These are phyloP conservation scores for Ganoderma boninense DNA, from an alignment of 1,284 basidiomycete species.

Conservation along the genomic window DNA sequence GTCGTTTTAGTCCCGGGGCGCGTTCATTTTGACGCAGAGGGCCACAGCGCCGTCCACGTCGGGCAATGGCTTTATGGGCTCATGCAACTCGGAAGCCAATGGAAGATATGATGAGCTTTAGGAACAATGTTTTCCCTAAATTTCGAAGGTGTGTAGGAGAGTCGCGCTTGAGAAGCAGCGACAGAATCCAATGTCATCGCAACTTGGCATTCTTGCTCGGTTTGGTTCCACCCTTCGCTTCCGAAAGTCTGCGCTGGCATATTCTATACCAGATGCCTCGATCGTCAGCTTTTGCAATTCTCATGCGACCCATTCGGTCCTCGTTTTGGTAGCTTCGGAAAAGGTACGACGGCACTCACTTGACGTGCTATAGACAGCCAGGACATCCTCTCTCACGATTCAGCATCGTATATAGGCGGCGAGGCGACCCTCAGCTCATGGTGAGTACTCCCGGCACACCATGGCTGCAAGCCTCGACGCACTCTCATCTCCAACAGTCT, in stretches of 20 bases:
- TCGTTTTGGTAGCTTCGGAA: neutral
- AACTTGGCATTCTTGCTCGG: no score
- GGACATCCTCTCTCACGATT: neutral
- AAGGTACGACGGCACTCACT: neutral
- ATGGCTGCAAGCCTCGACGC: neutral
- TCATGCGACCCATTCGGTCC: neutral
- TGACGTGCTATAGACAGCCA: neutral
- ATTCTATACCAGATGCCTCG: neutral
- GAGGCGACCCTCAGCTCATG: neutral
- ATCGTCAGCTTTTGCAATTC: neutral
- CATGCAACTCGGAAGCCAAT: no score
- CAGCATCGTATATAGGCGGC: neutral
- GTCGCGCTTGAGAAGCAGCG: no score
- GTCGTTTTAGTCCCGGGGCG: conserved; percentile 50
- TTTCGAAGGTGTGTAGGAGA: no score
- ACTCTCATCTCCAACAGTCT: no score
- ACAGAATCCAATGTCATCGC: no score
- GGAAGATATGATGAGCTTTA: no score
- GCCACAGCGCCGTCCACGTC: no score
- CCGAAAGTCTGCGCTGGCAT: neutral
- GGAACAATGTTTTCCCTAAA: no score
- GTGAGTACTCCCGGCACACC: neutral
- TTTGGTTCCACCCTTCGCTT: neutral
- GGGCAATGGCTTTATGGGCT: no score
- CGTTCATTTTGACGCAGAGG: no score